phyloP scores from a whole-genome alignment of 257 asterid genomes.

The Schizonepeta tenuifolia region DNA sequence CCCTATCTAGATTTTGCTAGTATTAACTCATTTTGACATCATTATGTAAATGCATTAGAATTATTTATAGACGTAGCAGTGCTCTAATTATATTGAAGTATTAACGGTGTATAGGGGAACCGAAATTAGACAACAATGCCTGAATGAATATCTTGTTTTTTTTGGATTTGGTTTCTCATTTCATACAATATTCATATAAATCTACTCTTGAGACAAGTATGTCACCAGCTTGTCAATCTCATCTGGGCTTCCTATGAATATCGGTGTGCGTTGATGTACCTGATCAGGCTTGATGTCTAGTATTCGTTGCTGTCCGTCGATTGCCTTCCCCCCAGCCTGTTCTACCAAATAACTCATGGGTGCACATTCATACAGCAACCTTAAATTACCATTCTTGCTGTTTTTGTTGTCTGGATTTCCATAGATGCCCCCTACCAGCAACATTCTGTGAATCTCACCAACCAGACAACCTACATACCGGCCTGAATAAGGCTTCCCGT shows the following conservation, averaged over 20 bases:
- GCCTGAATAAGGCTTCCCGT: constrained; percentile 77
- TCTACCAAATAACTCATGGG: constrained; percentile 83
- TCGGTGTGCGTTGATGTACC: constrained; percentile 86
- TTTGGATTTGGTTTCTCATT: constrained; percentile 6
- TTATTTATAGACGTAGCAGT: constrained; percentile 17
- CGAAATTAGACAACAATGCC: constrained; percentile 13
- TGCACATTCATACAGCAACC: constrained; percentile 88
- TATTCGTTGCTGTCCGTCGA: constrained; percentile 61
- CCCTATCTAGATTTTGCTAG: constrained; percentile 26
- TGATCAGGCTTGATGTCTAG: constrained; percentile 69
- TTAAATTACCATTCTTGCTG: constrained; percentile 66
- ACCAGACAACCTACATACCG: constrained; percentile 79
- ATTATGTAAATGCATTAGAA: constrained; percentile 33
- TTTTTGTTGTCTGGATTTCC: constrained; percentile 77
- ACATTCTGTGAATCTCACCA: constrained; percentile 76
- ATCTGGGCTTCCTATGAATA: constrained; percentile 81
- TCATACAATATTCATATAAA: neutral
- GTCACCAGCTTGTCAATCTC: constrained; percentile 60
- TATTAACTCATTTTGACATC: constrained; percentile 32
- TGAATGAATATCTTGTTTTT: constrained; percentile 24
- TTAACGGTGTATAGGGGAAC: constrained; percentile 25
- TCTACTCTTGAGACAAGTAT: constrained; percentile 41
- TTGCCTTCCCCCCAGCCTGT: constrained; percentile 88
- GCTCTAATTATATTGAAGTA: constrained; percentile 24
- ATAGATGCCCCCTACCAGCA: constrained; percentile 77